Evolutionary conservation across 371 early-diverging fungal species (phyloP).

Genomic region (Mycotypha africana): DNA sequence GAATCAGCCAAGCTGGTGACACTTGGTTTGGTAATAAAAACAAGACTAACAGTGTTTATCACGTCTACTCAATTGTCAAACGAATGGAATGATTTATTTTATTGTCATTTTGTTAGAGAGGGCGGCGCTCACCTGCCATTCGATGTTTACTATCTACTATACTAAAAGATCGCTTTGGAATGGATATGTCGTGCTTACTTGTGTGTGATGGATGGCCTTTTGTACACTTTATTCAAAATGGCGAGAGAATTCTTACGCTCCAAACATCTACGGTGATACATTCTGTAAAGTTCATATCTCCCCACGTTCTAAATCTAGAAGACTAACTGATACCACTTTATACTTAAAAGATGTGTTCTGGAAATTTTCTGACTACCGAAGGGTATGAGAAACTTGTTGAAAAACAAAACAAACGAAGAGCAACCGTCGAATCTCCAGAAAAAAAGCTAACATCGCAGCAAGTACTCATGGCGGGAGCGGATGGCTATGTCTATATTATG

Average conservation of each 20-base stretch:
- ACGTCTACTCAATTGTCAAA: too few species aligned
- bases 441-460: slow-evolving; percentile 19
- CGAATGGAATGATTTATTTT: neutral
- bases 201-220: slow-evolving; percentile 42
- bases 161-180: slow-evolving; percentile 29
- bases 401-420: neutral
- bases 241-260: slow-evolving; percentile 22
- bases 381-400: slow-evolving; percentile 6
- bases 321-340: too few species aligned
- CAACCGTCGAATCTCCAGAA: too few species aligned
- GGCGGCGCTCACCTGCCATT: slow-evolving; percentile 26
- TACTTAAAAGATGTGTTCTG: slow-evolving; percentile 44
- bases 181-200: slow-evolving; percentile 29
- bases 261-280: slow-evolving; percentile 26
- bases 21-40: slow-evolving; percentile 18
- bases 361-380: slow-evolving; percentile 25
- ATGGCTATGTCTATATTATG: slow-evolving; percentile 43
- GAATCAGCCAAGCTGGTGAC: slow-evolving; percentile 30
- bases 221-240: slow-evolving; percentile 35
- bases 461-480: slow-evolving; percentile 36
- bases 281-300: too few species aligned
- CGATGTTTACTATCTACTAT: slow-evolving; percentile 30
- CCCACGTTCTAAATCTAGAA: too few species aligned
- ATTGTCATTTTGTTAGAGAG: slow-evolving; percentile 12
- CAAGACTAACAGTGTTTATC: too few species aligned